Evolutionary conservation across 306 rosid genomes (phyloP).

Genomic region (Alnus rubra): DNA sequence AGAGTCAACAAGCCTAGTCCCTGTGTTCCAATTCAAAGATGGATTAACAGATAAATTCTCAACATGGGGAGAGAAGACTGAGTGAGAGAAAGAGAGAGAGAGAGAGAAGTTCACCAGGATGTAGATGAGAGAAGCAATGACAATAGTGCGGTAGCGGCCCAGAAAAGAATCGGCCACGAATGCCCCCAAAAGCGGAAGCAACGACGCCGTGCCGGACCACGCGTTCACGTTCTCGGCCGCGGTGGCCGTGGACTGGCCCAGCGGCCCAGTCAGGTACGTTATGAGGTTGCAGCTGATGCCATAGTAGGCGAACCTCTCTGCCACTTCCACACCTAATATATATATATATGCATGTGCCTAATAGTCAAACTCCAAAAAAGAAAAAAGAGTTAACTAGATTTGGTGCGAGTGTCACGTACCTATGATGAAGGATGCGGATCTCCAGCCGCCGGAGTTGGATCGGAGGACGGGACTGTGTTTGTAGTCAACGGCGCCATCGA

Average conservation of each 20-base stretch:
- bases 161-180: conserved; percentile 44
- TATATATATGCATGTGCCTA: no score
- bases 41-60: no score
- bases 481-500: conserved; percentile 42
- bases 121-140: conserved; percentile 36
- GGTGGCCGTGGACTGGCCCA: conserved; percentile 42
- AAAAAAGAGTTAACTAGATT: no score
- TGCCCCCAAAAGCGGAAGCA: conserved; percentile 49
- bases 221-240: conserved; percentile 41
- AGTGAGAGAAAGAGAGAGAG: background rate
- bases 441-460: conserved; percentile 49
- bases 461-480: conserved; percentile 25
- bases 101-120: conserved; percentile 30
- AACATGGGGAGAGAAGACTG: no score
- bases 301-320: conserved; percentile 52
- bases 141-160: conserved; percentile 46
- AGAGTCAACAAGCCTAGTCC: conserved; percentile 46
- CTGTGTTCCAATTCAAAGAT: conserved; percentile 16
- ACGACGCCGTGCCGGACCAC: conserved; percentile 40
- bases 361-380: no score
- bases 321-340: conserved; percentile 41
- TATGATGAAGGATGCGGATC: conserved; percentile 45
- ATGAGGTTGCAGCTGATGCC: conserved; percentile 43
- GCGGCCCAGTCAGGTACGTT: conserved; percentile 37
- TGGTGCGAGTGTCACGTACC: conserved; percentile 13